phyloP scores from a whole-genome alignment of 1,284 basidiomycete genomes.

The Trichosporon faecale region DNA sequence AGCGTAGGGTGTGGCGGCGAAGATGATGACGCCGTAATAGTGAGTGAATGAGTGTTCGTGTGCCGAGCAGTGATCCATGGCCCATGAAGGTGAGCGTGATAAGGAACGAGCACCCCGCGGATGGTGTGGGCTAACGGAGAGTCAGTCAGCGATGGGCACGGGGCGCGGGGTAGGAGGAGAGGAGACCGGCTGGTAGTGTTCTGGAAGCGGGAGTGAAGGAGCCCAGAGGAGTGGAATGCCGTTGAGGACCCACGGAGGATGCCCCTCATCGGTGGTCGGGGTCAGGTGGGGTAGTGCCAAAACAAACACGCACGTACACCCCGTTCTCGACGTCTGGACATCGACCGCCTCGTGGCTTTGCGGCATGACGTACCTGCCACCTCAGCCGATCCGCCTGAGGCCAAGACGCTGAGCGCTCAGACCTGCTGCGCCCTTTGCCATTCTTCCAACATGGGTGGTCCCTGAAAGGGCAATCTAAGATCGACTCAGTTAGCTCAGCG shows the following conservation, averaged over 20 bases:
- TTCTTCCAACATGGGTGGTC: neutral
- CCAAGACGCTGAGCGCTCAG: neutral
- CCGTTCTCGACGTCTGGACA: neutral
- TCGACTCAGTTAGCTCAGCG: neutral
- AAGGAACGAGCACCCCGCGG: neutral
- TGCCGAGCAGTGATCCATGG: neutral
- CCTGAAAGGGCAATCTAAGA: constrained; percentile 5
- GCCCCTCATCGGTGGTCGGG: neutral
- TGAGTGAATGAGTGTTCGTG: neutral
- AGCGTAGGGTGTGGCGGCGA: neutral
- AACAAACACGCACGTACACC: neutral
- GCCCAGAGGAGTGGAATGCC: constrained; percentile 5
- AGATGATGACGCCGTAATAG: neutral
- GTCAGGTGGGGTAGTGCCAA: neutral
- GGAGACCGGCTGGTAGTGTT: neutral
- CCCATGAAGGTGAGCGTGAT: neutral
- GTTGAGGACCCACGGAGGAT: neutral
- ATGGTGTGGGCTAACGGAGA: neutral
- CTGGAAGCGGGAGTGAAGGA: neutral
- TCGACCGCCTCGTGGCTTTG: neutral
- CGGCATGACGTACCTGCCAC: neutral
- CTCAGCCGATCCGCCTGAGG: neutral
- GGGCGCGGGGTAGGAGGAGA: neutral
- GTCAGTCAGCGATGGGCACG: neutral
- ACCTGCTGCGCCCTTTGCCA: neutral